Evolutionary conservation across 805 yeast species (phyloP).

Genomic region (Priceomyces carsonii): DNA sequence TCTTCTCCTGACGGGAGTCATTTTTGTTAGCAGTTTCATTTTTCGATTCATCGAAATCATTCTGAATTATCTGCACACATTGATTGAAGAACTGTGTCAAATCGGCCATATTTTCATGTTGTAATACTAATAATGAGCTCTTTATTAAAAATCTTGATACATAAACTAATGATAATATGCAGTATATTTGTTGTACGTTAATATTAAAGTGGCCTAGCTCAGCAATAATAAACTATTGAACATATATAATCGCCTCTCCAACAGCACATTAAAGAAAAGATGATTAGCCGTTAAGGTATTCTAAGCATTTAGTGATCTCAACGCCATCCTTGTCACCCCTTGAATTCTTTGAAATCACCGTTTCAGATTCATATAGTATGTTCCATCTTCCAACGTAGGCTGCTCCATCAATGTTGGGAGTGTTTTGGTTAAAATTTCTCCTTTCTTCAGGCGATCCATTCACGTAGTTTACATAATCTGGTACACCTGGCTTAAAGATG

Average conservation of each 20-base stretch:
- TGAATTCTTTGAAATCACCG: conserved; percentile 17
- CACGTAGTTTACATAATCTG: conserved; percentile 41
- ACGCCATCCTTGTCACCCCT: conserved; percentile 24
- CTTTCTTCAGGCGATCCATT: conserved; percentile 37
- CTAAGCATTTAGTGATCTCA: conserved; percentile 32
- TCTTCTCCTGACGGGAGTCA: background rate
- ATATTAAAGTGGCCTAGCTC: too few species aligned
- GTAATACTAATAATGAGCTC: too few species aligned
- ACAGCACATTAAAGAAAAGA: too few species aligned
- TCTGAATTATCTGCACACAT: conserved; percentile 46
- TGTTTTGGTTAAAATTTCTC: conserved; percentile 24
- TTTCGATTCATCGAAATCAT: conserved; percentile 6
- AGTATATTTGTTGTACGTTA: too few species aligned
- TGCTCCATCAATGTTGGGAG: conserved; percentile 26
- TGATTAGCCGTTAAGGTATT: conserved; percentile 30
- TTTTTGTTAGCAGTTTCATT: conserved; percentile 4
- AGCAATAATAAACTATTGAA: too few species aligned
- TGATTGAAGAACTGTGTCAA: conserved; percentile 49
- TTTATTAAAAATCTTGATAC: too few species aligned
- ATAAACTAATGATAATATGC: too few species aligned
- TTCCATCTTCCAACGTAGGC: conserved; percentile 41
- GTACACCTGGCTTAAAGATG: conserved; percentile 34
- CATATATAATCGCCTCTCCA: too few species aligned
- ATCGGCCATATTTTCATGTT: conserved; percentile 38
- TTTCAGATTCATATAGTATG: conserved; percentile 35